phyloP scores from a whole-genome alignment of 169 alveolate species.

The Cryptosporidium sp. region DNA sequence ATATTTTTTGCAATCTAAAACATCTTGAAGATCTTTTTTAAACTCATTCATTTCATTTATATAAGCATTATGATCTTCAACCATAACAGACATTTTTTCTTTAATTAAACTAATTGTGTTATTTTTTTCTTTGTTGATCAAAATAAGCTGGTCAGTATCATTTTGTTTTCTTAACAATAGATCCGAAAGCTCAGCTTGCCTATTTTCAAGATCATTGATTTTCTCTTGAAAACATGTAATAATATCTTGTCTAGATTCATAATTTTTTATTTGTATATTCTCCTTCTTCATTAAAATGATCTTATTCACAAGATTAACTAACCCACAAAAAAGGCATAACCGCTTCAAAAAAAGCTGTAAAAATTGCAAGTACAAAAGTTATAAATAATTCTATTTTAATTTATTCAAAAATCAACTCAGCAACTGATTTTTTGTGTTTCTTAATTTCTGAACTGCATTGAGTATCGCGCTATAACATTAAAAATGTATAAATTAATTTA shows the following conservation, averaged over 20 bases:
- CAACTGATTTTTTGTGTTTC: neutral
- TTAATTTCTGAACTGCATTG: too few species aligned
- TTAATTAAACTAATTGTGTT: slow-evolving; percentile 8
- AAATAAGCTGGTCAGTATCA: neutral
- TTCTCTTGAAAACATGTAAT: slow-evolving; percentile 21
- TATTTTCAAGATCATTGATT: slow-evolving; percentile 31
- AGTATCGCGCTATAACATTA: neutral
- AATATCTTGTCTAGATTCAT: neutral
- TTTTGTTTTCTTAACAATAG: neutral
- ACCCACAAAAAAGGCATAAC: slow-evolving; percentile 5
- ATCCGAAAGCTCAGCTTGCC: slow-evolving; percentile 27
- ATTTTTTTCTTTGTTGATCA: neutral
- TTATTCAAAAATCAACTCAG: neutral
- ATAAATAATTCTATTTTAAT: too few species aligned
- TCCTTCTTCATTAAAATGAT: neutral
- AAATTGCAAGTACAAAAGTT: too few species aligned
- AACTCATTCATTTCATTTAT: neutral
- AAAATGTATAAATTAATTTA: neutral
- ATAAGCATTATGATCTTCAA: neutral
- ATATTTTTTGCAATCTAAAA: neutral
- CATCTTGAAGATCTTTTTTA: neutral
- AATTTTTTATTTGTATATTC: neutral
- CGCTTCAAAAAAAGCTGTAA: neutral
- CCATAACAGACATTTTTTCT: neutral
- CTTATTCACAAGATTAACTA: neutral